phyloP scores from a whole-genome alignment of 2,329 filamentous ascomycete species.

The Aspergillus versicolor region DNA sequence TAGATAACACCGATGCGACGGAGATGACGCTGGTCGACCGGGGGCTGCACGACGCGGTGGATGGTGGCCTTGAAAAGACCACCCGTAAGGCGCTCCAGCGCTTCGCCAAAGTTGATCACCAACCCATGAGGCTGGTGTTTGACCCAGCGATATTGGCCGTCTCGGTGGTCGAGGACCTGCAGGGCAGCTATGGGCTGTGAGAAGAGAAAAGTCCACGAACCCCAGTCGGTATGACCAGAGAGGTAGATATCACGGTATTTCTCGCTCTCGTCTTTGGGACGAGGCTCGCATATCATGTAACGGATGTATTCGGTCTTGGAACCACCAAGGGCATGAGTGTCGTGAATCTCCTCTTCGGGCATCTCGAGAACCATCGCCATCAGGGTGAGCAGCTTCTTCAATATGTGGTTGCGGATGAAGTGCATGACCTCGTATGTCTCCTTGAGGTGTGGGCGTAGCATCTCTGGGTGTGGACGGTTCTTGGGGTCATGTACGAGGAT shows the following conservation, averaged over 20 bases:
- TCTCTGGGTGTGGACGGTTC: too few species aligned
- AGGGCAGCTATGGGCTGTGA: not conserved
- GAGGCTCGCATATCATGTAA: slow-evolving; percentile 59
- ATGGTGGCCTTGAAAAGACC: slow-evolving; percentile 50
- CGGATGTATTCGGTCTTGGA: slow-evolving; percentile 51
- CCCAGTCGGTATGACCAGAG: slow-evolving; percentile 49
- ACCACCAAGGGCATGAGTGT: not conserved
- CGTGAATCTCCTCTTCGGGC: not conserved
- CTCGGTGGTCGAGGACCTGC: not conserved
- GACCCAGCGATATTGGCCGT: not conserved
- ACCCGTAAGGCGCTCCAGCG: slow-evolving; percentile 48
- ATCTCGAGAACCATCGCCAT: too few species aligned
- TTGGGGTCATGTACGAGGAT: too few species aligned
- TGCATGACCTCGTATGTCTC: too few species aligned
- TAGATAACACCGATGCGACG: slow-evolving; percentile 42
- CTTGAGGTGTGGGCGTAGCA: too few species aligned
- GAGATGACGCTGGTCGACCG: slow-evolving; percentile 43
- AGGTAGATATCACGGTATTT: slow-evolving; percentile 44
- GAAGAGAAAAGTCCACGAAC: not conserved
- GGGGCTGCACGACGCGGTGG: slow-evolving; percentile 49
- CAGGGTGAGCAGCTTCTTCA: too few species aligned
- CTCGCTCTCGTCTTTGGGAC: slow-evolving; percentile 48
- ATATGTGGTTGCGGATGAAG: too few species aligned
- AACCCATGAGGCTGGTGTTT: not conserved
- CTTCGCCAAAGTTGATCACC: slow-evolving; percentile 9